Conservation (phyloP, 257 asterid species). For the Solanum pinnatisectum region DNA sequence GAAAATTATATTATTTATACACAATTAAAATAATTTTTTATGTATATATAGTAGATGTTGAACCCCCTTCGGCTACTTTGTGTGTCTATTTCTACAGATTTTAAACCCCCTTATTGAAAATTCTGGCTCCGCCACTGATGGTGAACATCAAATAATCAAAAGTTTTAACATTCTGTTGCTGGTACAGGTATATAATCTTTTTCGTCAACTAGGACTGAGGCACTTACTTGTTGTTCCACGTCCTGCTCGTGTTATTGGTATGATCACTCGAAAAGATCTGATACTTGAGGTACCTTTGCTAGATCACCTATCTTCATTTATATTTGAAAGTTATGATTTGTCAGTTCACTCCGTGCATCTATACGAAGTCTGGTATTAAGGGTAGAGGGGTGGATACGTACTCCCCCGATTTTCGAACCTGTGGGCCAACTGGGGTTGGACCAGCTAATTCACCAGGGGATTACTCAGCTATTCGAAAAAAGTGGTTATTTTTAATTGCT, state of each 20-base stretch:
- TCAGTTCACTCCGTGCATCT: not conserved
- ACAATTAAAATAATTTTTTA: too few species aligned
- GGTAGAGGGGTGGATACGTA: not conserved
- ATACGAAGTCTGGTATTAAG: not conserved
- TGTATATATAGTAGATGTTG: too few species aligned
- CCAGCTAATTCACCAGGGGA: too few species aligned
- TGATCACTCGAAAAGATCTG: slow-evolving; percentile 85
- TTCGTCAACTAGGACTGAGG: slow-evolving; percentile 92
- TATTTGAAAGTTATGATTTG: not conserved
- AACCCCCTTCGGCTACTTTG: too few species aligned
- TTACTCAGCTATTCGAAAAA: not conserved
- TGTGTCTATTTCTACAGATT: too few species aligned
- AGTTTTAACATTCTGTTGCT: slow-evolving; percentile 7
- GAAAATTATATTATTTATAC: too few species aligned
- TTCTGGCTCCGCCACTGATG: not conserved
- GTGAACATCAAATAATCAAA: not conserved
- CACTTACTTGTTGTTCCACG: slow-evolving; percentile 95
- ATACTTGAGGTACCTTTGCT: slow-evolving; percentile 68
- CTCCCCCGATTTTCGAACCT: not conserved
- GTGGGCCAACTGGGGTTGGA: not conserved
- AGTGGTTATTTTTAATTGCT: not conserved
- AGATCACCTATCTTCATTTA: not conserved
- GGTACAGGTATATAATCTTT: slow-evolving; percentile 83
- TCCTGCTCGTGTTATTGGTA: slow-evolving; percentile 91
- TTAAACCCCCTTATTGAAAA: too few species aligned